These are phyloP conservation scores for Rhizoctonia solani DNA, from an alignment of 1,284 basidiomycete species.

Conservation along the genomic window DNA sequence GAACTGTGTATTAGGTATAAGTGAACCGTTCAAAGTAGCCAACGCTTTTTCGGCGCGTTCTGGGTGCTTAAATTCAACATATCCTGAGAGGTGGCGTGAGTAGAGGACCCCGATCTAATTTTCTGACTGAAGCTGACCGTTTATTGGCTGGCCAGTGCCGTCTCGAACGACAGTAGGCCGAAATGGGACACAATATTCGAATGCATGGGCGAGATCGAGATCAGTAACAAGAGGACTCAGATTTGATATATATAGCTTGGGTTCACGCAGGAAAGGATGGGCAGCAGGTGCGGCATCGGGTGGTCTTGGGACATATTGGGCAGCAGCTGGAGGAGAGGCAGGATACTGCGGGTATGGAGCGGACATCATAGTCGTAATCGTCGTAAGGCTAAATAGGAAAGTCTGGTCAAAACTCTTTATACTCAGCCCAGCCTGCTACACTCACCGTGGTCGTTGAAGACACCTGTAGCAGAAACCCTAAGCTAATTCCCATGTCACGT, in stretches of 20 bases:
- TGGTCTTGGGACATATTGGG: not conserved
- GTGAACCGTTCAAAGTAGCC: conserved; percentile 72
- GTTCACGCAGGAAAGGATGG: conserved; percentile 80
- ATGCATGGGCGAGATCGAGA: conserved; percentile 69
- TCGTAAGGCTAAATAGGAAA: conserved; percentile 15
- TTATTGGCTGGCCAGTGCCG: conserved; percentile 50
- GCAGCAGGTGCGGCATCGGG: conserved; percentile 36
- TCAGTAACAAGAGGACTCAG: conserved; percentile 71
- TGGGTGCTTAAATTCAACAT: conserved; percentile 38
- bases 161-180: conserved; percentile 73
- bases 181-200: conserved; percentile 74
- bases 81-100: conserved; percentile 7
- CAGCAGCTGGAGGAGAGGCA: conserved; percentile 24
- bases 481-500: conserved; percentile 17
- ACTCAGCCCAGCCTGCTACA: too few species aligned
- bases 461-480: conserved; percentile 11
- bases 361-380: conserved; percentile 35
- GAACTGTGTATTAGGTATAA: conserved; percentile 60
- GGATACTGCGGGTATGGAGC: conserved; percentile 25
- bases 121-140: conserved; percentile 54
- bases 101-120: conserved; percentile 49
- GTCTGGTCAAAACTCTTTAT: too few species aligned
- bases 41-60: conserved; percentile 79
- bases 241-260: conserved; percentile 73
- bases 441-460: conserved; percentile 25